Conservation (phyloP, 2,329 filamentous ascomycete species). For the Xylariaceae sp. region DNA sequence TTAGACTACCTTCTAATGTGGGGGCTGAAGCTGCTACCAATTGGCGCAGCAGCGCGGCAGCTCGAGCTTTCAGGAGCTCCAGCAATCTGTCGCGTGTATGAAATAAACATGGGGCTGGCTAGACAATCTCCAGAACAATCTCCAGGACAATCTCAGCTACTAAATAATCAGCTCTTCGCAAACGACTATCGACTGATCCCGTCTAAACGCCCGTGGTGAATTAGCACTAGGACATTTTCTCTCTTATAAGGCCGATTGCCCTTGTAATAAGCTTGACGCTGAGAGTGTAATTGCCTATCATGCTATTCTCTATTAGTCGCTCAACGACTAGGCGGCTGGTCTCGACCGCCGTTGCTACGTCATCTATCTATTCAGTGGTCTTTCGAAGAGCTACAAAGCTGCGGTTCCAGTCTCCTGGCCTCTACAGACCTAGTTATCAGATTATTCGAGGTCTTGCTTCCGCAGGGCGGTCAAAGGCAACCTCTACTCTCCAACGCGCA, state of each 20-base stretch:
- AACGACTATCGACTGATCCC: not conserved
- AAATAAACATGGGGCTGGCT: slow-evolving; percentile 31
- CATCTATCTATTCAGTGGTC: slow-evolving; percentile 26
- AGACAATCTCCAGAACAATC: too few relatives aligned
- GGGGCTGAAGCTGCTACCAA: not conserved
- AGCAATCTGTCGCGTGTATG: slow-evolving; percentile 28
- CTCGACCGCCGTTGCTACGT: slow-evolving; percentile 30
- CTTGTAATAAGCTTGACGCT: not conserved
- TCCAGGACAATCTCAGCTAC: slow-evolving; percentile 2
- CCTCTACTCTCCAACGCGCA: slow-evolving; percentile 14
- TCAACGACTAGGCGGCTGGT: slow-evolving; percentile 45
- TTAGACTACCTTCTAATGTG: not conserved
- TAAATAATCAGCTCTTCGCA: not conserved
- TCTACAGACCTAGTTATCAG: slow-evolving; percentile 6
- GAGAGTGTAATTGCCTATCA: slow-evolving; percentile 34
- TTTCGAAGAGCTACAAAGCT: slow-evolving; percentile 22
- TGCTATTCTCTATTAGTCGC: slow-evolving; percentile 51
- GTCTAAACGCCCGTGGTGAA: not conserved
- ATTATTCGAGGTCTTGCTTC: slow-evolving; percentile 29
- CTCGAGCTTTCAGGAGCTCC: slow-evolving; percentile 14
- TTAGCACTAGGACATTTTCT: not conserved
- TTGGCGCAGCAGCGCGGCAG: slow-evolving; percentile 8
- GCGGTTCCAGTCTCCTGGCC: slow-evolving; percentile 2
- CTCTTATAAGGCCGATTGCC: not conserved
- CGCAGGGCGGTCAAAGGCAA: slow-evolving; percentile 27